Percentiles rank a stretch among this genome's conserved stretches.
Evolutionary conservation across 805 yeast genomes (phyloP).

Genomic region (Lachancea kluyveri): DNA sequence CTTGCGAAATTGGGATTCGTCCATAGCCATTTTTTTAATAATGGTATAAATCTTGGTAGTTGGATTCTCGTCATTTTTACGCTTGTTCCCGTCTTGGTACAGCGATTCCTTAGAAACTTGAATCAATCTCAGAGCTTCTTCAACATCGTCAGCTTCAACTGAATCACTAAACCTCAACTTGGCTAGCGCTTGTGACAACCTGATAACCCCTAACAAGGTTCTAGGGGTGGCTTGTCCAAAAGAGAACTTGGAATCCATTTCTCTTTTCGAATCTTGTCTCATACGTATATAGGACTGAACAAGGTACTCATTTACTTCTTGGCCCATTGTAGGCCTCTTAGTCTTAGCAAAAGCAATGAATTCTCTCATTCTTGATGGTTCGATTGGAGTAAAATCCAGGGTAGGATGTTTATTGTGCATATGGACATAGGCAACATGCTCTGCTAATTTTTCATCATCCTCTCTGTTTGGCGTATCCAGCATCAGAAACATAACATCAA

Average conservation of each 20-base stretch:
- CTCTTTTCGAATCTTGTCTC: conserved; percentile 88
- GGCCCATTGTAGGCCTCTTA: conserved; percentile 77
- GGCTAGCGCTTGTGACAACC: conserved; percentile 93
- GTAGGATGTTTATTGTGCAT: conserved; percentile 87
- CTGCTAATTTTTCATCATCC: conserved; percentile 78
- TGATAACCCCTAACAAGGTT: conserved; percentile 81
- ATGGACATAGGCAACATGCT: conserved; percentile 93
- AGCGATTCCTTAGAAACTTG: conserved; percentile 85
- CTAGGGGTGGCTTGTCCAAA: conserved; percentile 95
- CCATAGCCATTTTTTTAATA: conserved; percentile 51
- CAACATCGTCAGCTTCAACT: conserved; percentile 79
- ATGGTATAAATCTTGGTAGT: conserved; percentile 66
- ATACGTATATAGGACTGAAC: conserved; percentile 81
- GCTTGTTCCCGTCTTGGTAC: conserved; percentile 43
- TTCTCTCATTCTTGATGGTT: conserved; percentile 75
- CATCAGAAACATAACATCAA: conserved; percentile 81
- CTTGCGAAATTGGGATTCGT: conserved; percentile 29
- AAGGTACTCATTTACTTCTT: conserved; percentile 79
- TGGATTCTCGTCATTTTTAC: conserved; percentile 57
- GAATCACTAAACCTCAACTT: conserved; percentile 71
- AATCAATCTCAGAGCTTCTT: conserved; percentile 85
- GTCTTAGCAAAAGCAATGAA: conserved; percentile 81
- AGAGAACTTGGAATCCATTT: conserved; percentile 61
- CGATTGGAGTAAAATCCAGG: conserved; percentile 67
- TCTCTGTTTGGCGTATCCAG: conserved; percentile 80